Base-by-base conservation (phyloP, 805 yeast species). In the Ogataea siamensis region DNA sequence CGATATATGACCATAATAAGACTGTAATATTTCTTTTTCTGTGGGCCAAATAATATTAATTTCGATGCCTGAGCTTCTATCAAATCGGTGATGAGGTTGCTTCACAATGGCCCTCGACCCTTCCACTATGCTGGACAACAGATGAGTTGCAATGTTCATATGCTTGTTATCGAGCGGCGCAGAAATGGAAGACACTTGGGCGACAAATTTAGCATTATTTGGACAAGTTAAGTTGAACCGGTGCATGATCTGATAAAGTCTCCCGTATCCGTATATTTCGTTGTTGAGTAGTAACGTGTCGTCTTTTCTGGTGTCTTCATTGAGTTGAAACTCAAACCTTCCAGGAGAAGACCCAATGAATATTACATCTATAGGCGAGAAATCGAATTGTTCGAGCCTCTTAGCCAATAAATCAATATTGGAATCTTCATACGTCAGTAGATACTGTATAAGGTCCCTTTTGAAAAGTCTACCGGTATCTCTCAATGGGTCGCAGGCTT, bases 321-420 rank as follows among this genome's bases (percentile, higher is more conserved):
- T 7, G 17, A 16, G 26, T 4, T 39, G 21, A 21, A 57, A 44
- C 12, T 28, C 24, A 35, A 63, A 58, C 0, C 46, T 46, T 1
- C 78, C 74, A 0, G 87, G 83, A 0, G 72, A 61, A 1, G 86
- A 78, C 2, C 73, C 76, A 7, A 81, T 51, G 32, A 80, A 70
- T 15, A 77, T 74, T 3, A 73, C 82, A 17, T 65, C 64, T 0
- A 81, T 62, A 0, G 64, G 46, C 28, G 53, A 53, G 46, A 80
- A 81, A 51, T 77, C 72, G 45, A 61, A 69, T 2, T 39, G 32
- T 3, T 46, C 37, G 1, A 81, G 19, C 2, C 37, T 27, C 1
- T 47, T 34, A 1, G 65, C 56, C 9, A 75, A 46, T 0, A 39
- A 40, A 8, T 52, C 34, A 0, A 74, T 38, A 7, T 45, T 51